Evolutionary conservation across 768 basidiomycete species (phyloP).

Genomic region (Lactifluus subvellereus): DNA sequence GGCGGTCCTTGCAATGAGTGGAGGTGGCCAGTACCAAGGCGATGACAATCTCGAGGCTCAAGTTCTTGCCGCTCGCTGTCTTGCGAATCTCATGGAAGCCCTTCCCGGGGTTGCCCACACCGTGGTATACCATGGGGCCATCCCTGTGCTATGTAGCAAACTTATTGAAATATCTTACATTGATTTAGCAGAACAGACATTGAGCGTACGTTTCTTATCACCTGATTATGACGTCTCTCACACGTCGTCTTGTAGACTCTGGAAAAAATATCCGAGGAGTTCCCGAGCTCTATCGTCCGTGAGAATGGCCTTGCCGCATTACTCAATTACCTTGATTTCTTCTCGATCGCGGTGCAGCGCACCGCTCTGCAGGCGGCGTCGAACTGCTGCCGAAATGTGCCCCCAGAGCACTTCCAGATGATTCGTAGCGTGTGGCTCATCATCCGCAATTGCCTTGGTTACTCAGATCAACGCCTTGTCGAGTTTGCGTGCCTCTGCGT

Average conservation of each 20-base stretch:
- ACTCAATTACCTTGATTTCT: slow-evolving; percentile 96
- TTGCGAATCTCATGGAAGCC: slow-evolving; percentile 99
- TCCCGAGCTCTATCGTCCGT: slow-evolving; percentile 90
- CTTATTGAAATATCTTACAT: slow-evolving; percentile 96
- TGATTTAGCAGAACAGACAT: slow-evolving; percentile 95
- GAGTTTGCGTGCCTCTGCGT: slow-evolving; percentile 94
- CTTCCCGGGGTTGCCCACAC: slow-evolving; percentile 96
- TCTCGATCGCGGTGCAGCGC: slow-evolving; percentile 94
- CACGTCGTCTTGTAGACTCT: slow-evolving; percentile 57
- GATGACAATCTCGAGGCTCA: slow-evolving; percentile 92
- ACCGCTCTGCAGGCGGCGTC: slow-evolving; percentile 95
- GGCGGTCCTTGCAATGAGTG: slow-evolving; percentile 79
- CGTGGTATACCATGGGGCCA: slow-evolving; percentile 96
- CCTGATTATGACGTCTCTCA: slow-evolving; percentile 11
- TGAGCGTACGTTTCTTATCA: slow-evolving; percentile 65
- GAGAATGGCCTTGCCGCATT: slow-evolving; percentile 92
- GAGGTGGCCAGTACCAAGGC: slow-evolving; percentile 58
- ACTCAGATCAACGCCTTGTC: slow-evolving; percentile 94
- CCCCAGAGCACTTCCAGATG: slow-evolving; percentile 83
- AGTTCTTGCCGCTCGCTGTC: slow-evolving; percentile 90
- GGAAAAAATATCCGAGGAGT: slow-evolving; percentile 98
- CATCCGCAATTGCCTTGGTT: slow-evolving; percentile 85
- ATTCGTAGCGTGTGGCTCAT: slow-evolving; percentile 88
- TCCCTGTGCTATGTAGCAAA: slow-evolving; percentile 96
- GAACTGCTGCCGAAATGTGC: slow-evolving; percentile 92